phyloP scores from a whole-genome alignment of 768 basidiomycete genomes.

The Wakefieldia striispora region DNA sequence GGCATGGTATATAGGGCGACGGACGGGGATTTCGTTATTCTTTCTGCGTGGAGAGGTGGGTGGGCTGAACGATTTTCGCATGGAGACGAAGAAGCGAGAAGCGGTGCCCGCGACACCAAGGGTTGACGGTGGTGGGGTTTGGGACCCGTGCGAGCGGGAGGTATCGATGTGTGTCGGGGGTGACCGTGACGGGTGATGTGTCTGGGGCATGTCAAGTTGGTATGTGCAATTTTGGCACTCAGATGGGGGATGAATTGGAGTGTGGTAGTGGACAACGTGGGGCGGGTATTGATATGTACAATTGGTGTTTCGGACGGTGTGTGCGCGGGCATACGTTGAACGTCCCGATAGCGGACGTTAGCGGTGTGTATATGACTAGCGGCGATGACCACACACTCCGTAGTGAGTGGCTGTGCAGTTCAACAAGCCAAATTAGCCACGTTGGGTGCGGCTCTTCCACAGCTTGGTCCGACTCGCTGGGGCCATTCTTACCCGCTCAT shows the following conservation, averaged over 20 bases:
- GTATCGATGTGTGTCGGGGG: conserved; percentile 11
- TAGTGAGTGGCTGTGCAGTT: no score
- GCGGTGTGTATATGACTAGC: not conserved
- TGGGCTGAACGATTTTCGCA: conserved; percentile 29
- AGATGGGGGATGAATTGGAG: no score
- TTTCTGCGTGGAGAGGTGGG: conserved; percentile 21
- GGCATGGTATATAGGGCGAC: conserved; percentile 5
- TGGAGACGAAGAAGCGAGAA: conserved; percentile 30
- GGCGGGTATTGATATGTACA: no score
- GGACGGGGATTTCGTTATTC: conserved; percentile 14
- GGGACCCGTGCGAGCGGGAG: not conserved
- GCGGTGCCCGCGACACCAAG: conserved; percentile 19
- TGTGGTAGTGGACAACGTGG: no score
- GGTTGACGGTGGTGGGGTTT: not conserved
- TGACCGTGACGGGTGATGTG: conserved; percentile 16
- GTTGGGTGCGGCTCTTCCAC: no score
- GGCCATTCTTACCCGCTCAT: no score
- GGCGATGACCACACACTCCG: no score
- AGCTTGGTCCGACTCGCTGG: no score
- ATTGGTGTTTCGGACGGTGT: no score
- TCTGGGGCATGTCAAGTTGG: not conserved
- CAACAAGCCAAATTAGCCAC: no score
- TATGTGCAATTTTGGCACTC: not conserved
- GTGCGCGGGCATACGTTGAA: conserved; percentile 7
- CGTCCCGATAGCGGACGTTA: not conserved